These are phyloP conservation scores for Candida endomychidarum DNA, from an alignment of 805 yeast genomes.

Conservation along the genomic window DNA sequence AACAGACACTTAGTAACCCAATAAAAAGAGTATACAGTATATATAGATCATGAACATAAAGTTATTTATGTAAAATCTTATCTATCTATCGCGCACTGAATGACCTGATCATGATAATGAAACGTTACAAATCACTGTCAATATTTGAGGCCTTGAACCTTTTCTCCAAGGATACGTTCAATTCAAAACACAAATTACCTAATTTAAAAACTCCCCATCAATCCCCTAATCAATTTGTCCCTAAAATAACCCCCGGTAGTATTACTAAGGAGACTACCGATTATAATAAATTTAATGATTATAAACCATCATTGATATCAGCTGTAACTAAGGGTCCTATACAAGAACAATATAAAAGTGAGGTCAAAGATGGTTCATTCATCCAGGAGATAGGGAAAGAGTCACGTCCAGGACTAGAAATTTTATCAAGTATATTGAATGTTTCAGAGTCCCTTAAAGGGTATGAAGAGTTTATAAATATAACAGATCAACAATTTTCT, in stretches of 20 bases:
- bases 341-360: conserved; percentile 23
- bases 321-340: conserved; percentile 35
- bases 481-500: conserved; percentile 6
- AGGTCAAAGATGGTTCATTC: background rate
- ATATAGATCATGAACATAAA: no score
- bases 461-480: conserved; percentile 1
- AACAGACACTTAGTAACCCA: no score
- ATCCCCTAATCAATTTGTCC: no score
- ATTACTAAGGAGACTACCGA: background rate
- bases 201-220: background rate
- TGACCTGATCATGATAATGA: conserved; percentile 2
- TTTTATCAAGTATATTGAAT: background rate
- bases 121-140: conserved; percentile 5
- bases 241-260: no score
- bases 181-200: background rate
- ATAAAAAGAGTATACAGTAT: no score
- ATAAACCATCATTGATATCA: conserved; percentile 34
- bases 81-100: background rate
- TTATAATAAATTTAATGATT: conserved; percentile 11
- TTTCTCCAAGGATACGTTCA: conserved; percentile 6
- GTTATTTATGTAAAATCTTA: no score
- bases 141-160: conserved; percentile 9
- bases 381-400: no score
- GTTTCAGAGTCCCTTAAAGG: background rate
- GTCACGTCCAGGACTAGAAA: conserved; percentile 1